phyloP scores from a whole-genome alignment of 163 green algal genomes.

The Trebouxiophyceae sp. region DNA sequence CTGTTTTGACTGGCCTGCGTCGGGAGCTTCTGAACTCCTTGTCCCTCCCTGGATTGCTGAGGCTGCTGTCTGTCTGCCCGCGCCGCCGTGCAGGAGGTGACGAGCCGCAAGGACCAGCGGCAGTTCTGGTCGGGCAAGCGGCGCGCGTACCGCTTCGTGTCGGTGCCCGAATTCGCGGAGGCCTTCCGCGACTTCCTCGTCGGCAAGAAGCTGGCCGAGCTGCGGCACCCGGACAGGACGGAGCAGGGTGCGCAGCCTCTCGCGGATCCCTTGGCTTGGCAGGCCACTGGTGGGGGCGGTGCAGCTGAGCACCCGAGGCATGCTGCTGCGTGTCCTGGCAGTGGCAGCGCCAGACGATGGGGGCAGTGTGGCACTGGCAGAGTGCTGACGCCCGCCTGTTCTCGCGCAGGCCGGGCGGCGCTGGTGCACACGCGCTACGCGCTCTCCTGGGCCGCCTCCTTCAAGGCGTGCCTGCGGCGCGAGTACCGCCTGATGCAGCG shows the following conservation, averaged over 20 bases:
- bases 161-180: conserved; percentile 4
- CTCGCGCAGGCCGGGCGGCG: background rate
- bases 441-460: conserved; percentile 3
- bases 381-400: too few species aligned
- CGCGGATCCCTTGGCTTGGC: too few species aligned
- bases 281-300: too few species aligned
- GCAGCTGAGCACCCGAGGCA: too few species aligned
- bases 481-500: conserved; percentile 19
- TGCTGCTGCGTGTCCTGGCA: too few species aligned
- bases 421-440: background rate
- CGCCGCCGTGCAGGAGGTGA: conserved; percentile 10
- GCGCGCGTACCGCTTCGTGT: conserved; percentile 11
- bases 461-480: conserved; percentile 18
- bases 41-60: too few species aligned
- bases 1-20: too few species aligned
- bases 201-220: conserved; percentile 1
- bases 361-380: too few species aligned
- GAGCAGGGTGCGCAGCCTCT: background rate
- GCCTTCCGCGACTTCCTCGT: conserved; percentile 8
- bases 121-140: conserved; percentile 22
- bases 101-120: conserved; percentile 19
- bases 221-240: conserved; percentile 1
- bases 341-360: too few species aligned
- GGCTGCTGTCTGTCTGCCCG: too few species aligned
- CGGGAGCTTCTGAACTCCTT: too few species aligned